A percentile compares a stretch with the other conserved stretches of the same genome.
Conservation (phyloP, 306 rosid genomes). For the Cucumis hystrix region DNA sequence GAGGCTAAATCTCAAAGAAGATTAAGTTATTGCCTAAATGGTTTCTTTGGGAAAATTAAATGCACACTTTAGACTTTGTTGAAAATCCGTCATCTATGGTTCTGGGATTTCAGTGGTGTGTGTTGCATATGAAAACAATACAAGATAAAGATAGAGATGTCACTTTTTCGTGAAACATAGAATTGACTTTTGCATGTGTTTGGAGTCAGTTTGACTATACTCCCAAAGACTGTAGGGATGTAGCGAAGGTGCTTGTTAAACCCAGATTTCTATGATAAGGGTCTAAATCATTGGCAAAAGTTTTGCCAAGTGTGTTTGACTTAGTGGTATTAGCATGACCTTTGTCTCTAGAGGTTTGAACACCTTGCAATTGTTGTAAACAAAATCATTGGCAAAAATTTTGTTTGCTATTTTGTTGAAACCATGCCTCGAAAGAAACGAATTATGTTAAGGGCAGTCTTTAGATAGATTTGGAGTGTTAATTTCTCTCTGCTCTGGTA, state of each 20-base stretch:
- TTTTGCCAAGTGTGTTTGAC: too few relatives aligned
- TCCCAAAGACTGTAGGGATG: background rate
- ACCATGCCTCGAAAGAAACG: background rate
- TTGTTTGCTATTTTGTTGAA: background rate
- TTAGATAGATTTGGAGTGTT: background rate
- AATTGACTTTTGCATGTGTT: background rate
- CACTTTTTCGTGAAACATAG: background rate
- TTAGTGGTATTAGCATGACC: too few relatives aligned
- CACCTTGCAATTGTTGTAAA: too few relatives aligned
- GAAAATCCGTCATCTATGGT: background rate
- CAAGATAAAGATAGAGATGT: background rate
- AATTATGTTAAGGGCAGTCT: background rate
- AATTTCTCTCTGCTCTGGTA: background rate
- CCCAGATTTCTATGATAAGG: background rate
- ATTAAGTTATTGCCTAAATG: background rate
- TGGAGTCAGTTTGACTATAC: background rate
- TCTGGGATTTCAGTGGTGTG: background rate
- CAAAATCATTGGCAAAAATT: background rate
- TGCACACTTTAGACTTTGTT: background rate
- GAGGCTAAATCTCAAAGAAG: background rate
- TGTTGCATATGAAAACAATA: background rate
- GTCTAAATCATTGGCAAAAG: background rate
- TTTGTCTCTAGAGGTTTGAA: too few relatives aligned
- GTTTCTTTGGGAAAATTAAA: background rate
- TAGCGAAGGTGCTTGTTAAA: background rate